Percentiles rank a stretch among this genome's conserved stretches.
These are phyloP conservation scores for Rasamsonia emersonii DNA, from an alignment of 2,329 filamentous ascomycete genomes.

Conservation along the genomic window DNA sequence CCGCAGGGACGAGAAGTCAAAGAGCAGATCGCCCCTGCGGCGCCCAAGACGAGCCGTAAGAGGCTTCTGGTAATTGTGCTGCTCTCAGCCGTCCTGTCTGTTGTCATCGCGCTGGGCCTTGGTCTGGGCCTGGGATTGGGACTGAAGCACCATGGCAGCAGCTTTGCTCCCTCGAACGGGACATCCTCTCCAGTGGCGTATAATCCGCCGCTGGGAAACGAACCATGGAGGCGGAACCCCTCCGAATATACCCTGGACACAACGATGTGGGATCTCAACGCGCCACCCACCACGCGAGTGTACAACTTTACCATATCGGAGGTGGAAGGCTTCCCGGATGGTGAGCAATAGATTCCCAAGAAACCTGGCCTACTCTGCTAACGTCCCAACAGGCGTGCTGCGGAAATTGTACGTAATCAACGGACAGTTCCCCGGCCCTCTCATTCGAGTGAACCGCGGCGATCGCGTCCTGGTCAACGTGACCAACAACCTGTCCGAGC, in stretches of 20 bases:
- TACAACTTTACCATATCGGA: slow-evolving; percentile 13
- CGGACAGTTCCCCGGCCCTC: slow-evolving; percentile 16
- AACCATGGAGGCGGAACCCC: slow-evolving; percentile 9
- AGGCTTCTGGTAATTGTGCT: background rate
- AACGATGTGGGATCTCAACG: slow-evolving; percentile 13
- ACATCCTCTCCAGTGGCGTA: background rate
- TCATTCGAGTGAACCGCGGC: slow-evolving; percentile 18
- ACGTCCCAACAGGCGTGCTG: slow-evolving; percentile 3
- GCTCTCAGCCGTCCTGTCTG: background rate
- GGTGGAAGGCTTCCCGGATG: slow-evolving; percentile 13
- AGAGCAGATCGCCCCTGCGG: too few species aligned
- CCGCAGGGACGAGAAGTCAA: too few species aligned
- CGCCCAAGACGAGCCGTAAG: slow-evolving; percentile 1
- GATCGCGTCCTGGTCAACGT: slow-evolving; percentile 13
- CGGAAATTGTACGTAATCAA: slow-evolving; percentile 10
- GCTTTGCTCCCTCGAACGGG: background rate
- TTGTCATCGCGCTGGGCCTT: slow-evolving; percentile 10
- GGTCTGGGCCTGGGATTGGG: slow-evolving; percentile 13
- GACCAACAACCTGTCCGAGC: slow-evolving; percentile 4
- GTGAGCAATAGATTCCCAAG: slow-evolving; percentile 8
- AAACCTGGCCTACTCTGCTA: background rate
- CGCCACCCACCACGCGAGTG: slow-evolving; percentile 12
- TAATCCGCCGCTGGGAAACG: background rate
- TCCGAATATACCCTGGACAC: slow-evolving; percentile 13
- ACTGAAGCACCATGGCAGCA: slow-evolving; percentile 10